A percentile compares a stretch with the other conserved stretches of the same genome.
Conservation (phyloP, 1,139 yeast species). For the Nematodospora anomalae region DNA sequence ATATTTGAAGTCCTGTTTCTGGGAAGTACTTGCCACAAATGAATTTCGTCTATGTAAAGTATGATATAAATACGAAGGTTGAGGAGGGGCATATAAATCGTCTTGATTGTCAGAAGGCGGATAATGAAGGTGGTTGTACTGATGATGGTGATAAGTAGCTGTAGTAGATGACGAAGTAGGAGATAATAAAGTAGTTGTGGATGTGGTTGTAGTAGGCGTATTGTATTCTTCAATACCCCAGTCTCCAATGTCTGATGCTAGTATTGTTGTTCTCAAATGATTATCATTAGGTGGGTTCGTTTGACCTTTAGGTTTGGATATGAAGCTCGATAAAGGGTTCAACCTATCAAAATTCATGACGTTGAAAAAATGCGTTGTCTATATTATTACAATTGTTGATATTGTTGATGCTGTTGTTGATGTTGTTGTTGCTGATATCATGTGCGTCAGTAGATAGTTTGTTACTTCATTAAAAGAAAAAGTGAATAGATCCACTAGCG, state of each 20-base stretch:
- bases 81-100: conserved; percentile 7
- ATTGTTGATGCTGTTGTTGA: neutral
- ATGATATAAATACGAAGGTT: conserved; percentile 2
- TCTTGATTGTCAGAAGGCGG: conserved; percentile 8
- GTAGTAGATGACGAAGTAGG: conserved; percentile 19
- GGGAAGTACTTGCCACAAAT: conserved; percentile 2
- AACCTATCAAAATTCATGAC: conserved; percentile 36
- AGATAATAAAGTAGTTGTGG: conserved; percentile 14
- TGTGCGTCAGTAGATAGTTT: no score
- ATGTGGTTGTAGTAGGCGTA: conserved; percentile 7
- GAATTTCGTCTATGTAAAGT: conserved; percentile 3
- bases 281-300: conserved; percentile 2
- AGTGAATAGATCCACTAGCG: no score
- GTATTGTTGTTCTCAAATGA: neutral
- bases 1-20: conserved; percentile 7
- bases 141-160: conserved; percentile 8
- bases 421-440: neutral
- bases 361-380: conserved; percentile 1
- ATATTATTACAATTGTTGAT: no score
- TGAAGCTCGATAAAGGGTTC: conserved; percentile 23
- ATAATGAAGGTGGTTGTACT: conserved; percentile 5
- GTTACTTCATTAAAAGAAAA: no score
- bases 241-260: conserved; percentile 31
- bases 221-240: conserved; percentile 43
- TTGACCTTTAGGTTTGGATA: conserved; percentile 4